These are phyloP conservation scores for Alternaria sp. DNA, from an alignment of 2,329 filamentous ascomycete species.

Conservation along the genomic window DNA sequence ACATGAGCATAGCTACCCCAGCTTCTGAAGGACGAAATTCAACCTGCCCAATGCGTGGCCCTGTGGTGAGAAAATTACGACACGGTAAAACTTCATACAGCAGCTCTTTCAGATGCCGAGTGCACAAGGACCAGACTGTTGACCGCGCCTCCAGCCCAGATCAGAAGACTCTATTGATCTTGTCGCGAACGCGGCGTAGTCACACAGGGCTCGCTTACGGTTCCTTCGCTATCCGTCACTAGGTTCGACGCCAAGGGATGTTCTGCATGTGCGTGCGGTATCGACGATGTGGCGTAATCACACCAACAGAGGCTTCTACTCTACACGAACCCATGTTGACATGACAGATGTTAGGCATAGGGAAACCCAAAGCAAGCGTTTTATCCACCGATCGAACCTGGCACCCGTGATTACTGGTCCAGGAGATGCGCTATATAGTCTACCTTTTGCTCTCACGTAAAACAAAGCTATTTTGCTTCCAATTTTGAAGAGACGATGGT, in stretches of 20 bases:
- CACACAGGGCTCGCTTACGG: constrained; percentile 3
- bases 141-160: constrained; percentile 14
- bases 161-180: constrained; percentile 4
- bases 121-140: background rate
- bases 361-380: background rate
- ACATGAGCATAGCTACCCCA: background rate
- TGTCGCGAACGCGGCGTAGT: background rate
- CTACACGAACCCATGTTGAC: background rate
- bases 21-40: too few species aligned
- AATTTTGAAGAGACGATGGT: background rate
- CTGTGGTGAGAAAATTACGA: background rate
- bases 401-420: background rate
- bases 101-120: background rate
- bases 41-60: background rate
- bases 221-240: constrained; percentile 16
- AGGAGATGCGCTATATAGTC: background rate
- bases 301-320: background rate
- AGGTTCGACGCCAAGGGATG: constrained; percentile 1
- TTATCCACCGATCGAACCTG: background rate
- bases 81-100: background rate
- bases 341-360: background rate
- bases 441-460: background rate
- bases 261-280: background rate
- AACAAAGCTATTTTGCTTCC: too few species aligned
- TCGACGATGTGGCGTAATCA: constrained; percentile 11